Evolutionary conservation across 1,284 basidiomycete species (phyloP), one percentile per base, ranked within the genome.

Genomic region (Trichosporon asahii): DNA sequence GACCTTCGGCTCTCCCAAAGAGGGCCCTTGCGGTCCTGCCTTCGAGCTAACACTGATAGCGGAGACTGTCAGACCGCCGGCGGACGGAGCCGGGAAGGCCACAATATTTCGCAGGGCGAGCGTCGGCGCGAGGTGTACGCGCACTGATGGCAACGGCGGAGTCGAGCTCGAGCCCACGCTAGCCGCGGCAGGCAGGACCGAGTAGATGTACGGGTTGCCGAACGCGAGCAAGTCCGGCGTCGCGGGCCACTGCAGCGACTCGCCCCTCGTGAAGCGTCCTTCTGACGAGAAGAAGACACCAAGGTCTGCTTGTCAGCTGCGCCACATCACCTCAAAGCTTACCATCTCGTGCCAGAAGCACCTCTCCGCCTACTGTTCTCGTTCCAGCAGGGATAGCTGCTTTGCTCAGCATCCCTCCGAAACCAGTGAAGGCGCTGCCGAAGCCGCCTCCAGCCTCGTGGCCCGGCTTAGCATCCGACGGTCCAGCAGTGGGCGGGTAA

Each of bases 141-240:
- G 91, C 18, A 96, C 73, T 8, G 89, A 87, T 0, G 90, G 87
- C 0, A 88, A 86, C 11, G 87, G 85, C 18, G 68, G 63, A 0
- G 75, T 65, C 9, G 68, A 57, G 0, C 75, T 67, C 5, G 49
- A 53, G 21, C 49, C 21, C 11, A 21, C 23, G 49, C 23, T 23
- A 2, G 75, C 66, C 31, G 74, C 69, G 4, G 82, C 76, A 0
- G 93, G 90, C 5, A 95, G 85, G 12, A 92, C 85, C 0, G 92
- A 90, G 77, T 96, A 88, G 46, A 97, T 87, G 79, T 94, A 96
- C 0, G 95, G 95, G 75, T 90, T 91, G 40, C 91, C 85, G 72
- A 90, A 92, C 0, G 89, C 93, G 64, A 92, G 86, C 72, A 94
- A 92, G 76, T 95, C 93, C 37, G 93, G 94, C 49, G 90, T 87